Conservation (phyloP, 2,329 filamentous ascomycete species). For the Diaporthe citriasiana region DNA sequence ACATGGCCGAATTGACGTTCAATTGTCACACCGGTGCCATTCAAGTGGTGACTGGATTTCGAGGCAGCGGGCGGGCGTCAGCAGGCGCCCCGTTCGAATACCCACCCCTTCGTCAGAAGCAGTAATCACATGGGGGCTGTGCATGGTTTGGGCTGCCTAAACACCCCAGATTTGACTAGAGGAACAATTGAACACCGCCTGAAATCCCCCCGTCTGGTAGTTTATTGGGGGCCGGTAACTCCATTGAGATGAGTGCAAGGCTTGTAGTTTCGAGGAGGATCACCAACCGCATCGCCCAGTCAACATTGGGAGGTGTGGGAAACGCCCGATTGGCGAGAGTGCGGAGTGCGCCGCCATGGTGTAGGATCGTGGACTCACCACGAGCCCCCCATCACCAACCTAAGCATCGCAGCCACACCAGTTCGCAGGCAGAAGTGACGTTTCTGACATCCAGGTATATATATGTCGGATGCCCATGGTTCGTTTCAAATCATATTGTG, state of each 20-base stretch:
- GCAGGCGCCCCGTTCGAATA: slow-evolving; percentile 9
- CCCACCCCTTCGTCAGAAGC: slow-evolving; percentile 10
- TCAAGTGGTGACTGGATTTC: background rate
- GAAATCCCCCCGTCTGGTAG: background rate
- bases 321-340: slow-evolving; percentile 11
- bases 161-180: slow-evolving; percentile 9
- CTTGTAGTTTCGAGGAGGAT: slow-evolving; percentile 13
- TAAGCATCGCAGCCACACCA: slow-evolving; percentile 13
- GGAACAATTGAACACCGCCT: slow-evolving; percentile 19
- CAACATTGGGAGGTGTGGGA: background rate
- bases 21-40: slow-evolving; percentile 2
- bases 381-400: slow-evolving; percentile 5
- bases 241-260: background rate
- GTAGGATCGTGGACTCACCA: slow-evolving; percentile 20
- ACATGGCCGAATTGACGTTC: background rate
- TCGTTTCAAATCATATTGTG: background rate
- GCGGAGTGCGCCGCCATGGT: slow-evolving; percentile 15
- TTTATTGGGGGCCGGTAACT: background rate
- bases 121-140: slow-evolving; percentile 31
- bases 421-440: slow-evolving; percentile 24
- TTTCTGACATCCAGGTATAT: background rate
- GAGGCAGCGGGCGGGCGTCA: slow-evolving; percentile 18
- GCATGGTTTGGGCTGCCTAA: slow-evolving; percentile 16
- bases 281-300: slow-evolving; percentile 28
- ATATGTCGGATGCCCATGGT: background rate